These are phyloP conservation scores for Arthrocladium fulminans DNA, from an alignment of 2,329 filamentous ascomycete species.

Conservation along the genomic window DNA sequence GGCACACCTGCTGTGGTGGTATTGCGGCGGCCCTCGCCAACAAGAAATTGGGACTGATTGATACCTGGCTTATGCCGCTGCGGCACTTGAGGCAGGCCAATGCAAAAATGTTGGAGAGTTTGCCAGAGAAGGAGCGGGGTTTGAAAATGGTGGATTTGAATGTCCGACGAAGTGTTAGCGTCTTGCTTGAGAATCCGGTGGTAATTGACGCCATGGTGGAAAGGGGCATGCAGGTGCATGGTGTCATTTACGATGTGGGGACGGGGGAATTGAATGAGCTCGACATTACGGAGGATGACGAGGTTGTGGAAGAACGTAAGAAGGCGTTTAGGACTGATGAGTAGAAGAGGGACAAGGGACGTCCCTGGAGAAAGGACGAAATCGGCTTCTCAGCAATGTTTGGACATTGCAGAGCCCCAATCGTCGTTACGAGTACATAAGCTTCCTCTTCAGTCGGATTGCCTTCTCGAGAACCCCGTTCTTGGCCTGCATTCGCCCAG, in stretches of 20 bases:
- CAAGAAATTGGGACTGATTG: conserved; percentile 50
- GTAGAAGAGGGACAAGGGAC: too few relatives aligned
- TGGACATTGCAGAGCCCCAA: too few relatives aligned
- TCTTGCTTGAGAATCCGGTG: conserved; percentile 58
- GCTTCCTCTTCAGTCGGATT: too few relatives aligned
- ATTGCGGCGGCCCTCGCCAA: conserved; percentile 48
- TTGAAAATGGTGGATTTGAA: conserved; percentile 67
- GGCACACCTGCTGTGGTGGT: conserved; percentile 54
- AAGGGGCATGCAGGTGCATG: conserved; percentile 64
- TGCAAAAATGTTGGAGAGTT: conserved; percentile 39
- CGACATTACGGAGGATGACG: conserved; percentile 36
- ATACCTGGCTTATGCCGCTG: conserved; percentile 53
- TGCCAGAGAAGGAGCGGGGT: conserved; percentile 42
- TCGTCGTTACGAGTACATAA: too few relatives aligned
- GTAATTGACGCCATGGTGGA: conserved; percentile 63
- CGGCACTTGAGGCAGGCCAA: conserved; percentile 48
- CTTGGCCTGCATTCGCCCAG: too few relatives aligned
- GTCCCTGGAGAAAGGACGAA: too few relatives aligned
- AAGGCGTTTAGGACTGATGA: conserved; percentile 31
- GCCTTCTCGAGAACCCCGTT: too few relatives aligned
- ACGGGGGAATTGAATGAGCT: conserved; percentile 48
- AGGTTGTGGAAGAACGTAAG: conserved; percentile 31
- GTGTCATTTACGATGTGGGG: conserved; percentile 62
- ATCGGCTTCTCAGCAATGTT: too few relatives aligned
- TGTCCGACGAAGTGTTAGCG: conserved; percentile 58